These are phyloP conservation scores for Chytridium lagenaria DNA, from an alignment of 371 early-diverging fungal species.

Conservation along the genomic window DNA sequence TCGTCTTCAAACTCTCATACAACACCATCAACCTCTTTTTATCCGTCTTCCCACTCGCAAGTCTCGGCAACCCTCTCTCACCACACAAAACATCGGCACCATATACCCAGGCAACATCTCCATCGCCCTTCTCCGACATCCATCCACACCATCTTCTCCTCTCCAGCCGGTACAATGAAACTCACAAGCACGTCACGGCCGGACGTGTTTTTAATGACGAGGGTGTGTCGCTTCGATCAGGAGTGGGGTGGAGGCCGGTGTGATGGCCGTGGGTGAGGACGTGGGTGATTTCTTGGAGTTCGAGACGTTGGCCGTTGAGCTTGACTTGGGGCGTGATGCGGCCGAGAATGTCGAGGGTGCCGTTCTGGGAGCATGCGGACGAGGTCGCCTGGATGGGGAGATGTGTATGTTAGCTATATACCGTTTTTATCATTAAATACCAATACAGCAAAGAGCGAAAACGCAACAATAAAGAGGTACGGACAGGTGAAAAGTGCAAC, in stretches of 20 bases:
- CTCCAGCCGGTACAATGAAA: neutral
- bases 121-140: too few relatives aligned
- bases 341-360: conserved; percentile 34
- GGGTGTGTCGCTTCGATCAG: neutral
- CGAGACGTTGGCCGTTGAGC: conserved; percentile 56
- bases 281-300: conserved; percentile 48
- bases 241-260: neutral
- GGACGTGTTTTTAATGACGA: neutral
- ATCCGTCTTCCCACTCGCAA: conserved; percentile 32
- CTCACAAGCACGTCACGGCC: neutral
- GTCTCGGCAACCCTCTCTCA: too few relatives aligned
- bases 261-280: neutral
- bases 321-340: conserved; percentile 50
- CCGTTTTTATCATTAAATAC: too few relatives aligned
- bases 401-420: too few relatives aligned
- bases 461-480: too few relatives aligned
- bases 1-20: neutral
- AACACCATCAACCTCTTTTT: neutral
- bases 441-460: too few relatives aligned
- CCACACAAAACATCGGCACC: too few relatives aligned
- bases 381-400: conserved; percentile 30
- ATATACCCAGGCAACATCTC: too few relatives aligned
- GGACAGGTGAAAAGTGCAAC: too few relatives aligned
- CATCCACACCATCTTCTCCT: too few relatives aligned
- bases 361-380: conserved; percentile 17